Base-by-base conservation (phyloP, 768 basidiomycete species). In the Amanita thiersii region DNA sequence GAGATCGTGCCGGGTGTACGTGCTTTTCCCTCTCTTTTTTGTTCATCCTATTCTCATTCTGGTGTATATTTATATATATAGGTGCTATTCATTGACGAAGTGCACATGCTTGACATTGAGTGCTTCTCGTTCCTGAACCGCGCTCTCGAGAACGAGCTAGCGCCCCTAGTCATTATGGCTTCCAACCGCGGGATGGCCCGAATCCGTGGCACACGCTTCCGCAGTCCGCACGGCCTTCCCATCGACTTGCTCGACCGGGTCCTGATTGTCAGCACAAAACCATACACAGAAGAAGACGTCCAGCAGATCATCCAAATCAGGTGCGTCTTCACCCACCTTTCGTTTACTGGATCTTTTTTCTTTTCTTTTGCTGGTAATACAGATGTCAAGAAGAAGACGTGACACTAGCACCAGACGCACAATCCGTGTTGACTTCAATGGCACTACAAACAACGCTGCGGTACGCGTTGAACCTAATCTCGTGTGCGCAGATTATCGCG, bases 61-160 rank as follows among this genome's bases (percentile, higher is more conserved):
- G n/a, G n/a, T n/a, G n/a, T n/a, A n/a, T n/a, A n/a, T 28, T 33
- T 37, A 6, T 50, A 31, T 21, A 14, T 29, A 9, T 52, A 93
- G 89, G 89, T 96, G n/a, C 70, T 96, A 9, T 97, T 97, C 69
- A 96, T 97, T 52, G 94, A 98, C 62, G 94, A 97, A 65, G 94
- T 97, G 9, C 94, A 98, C 70, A 99, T 99, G 94, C 81, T 99
- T 50, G 94, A 99, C 60, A 97, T 99, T 48, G 94, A 98, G 59
- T 97, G 94, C 57, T 98, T 98, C 70, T 96, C 93, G 5, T 99
- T 93, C 74, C 70, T 99, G 46, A 99, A 99, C 59, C 80, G 94
- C 24, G 94, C 94, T 2, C 70, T 99, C 36, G 94, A 99, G 58
- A 81, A 82, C 46, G 93, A 94, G 47, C 72, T 98, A 1, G 82